phyloP scores from a whole-genome alignment of 129 eudicot genomes.

The Ambrosia artemisiifolia region DNA sequence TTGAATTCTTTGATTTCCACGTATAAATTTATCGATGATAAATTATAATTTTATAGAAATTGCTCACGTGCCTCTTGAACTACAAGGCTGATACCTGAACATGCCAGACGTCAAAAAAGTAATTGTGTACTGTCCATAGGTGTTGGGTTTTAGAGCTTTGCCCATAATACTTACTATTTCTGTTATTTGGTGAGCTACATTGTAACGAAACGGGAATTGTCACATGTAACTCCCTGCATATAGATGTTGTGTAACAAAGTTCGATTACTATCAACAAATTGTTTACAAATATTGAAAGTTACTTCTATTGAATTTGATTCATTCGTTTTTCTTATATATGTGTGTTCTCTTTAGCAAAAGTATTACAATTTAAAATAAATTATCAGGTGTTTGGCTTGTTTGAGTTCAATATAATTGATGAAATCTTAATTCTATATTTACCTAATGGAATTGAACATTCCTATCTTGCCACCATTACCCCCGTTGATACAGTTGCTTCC shows the following conservation, averaged over 20 bases:
- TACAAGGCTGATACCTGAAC: slow-evolving; percentile 71
- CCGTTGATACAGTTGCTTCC: no score
- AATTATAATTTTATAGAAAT: slow-evolving; percentile 45
- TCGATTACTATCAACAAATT: slow-evolving; percentile 5
- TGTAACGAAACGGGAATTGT: slow-evolving; percentile 1
- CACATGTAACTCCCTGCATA: slow-evolving; percentile 11
- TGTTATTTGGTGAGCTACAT: slow-evolving; percentile 26
- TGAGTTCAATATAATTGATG: not conserved
- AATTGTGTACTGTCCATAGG: slow-evolving; percentile 6
- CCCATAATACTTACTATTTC: slow-evolving; percentile 31
- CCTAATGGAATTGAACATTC: no score
- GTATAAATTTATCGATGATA: not conserved
- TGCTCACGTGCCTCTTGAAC: slow-evolving; percentile 67
- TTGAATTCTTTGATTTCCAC: not conserved
- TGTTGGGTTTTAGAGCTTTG: slow-evolving; percentile 30
- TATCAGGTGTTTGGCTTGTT: not conserved
- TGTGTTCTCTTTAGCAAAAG: not conserved
- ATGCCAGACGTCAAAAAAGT: slow-evolving; percentile 42
- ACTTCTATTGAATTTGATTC: slow-evolving; percentile 26
- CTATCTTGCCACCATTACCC: no score
- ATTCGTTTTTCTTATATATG: slow-evolving; percentile 3
- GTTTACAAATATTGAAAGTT: slow-evolving; percentile 24
- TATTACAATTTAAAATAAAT: not conserved
- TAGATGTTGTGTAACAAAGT: slow-evolving; percentile 30
- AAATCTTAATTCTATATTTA: not conserved